These are phyloP conservation scores for Amanita pallidorosea DNA, from an alignment of 768 basidiomycete genomes.

Conservation along the genomic window DNA sequence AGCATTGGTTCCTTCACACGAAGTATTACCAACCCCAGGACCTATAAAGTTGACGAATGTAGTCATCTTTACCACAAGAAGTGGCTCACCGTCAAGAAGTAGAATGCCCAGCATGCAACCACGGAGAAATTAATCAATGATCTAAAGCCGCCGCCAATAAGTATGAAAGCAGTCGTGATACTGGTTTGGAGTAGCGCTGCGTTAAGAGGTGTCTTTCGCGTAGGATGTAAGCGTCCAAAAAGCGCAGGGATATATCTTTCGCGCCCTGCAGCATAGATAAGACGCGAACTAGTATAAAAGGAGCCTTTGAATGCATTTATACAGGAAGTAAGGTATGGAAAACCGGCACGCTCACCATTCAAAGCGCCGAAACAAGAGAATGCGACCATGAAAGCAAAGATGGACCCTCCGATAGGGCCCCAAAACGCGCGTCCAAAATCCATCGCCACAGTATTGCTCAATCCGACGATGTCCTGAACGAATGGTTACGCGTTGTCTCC, in stretches of 20 bases:
- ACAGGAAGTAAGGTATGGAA: neutral
- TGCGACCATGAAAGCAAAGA: constrained; percentile 88
- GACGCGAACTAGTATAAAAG: constrained; percentile 67
- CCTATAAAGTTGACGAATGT: constrained; percentile 28
- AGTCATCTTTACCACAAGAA: neutral
- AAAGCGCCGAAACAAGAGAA: constrained; percentile 93
- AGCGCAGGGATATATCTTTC: constrained; percentile 80
- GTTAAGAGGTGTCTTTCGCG: constrained; percentile 78
- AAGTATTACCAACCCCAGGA: constrained; percentile 79
- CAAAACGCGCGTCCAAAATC: constrained; percentile 88
- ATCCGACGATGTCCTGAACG: constrained; percentile 46
- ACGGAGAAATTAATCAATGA: constrained; percentile 85
- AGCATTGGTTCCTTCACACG: constrained; percentile 86
- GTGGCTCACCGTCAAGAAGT: constrained; percentile 63
- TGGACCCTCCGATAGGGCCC: constrained; percentile 74
- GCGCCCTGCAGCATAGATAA: constrained; percentile 83
- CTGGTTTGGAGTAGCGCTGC: constrained; percentile 72
- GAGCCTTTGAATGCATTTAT: constrained; percentile 31
- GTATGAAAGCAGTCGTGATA: constrained; percentile 69
- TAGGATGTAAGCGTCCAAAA: constrained; percentile 69
- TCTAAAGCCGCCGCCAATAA: constrained; percentile 83
- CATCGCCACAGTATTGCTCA: constrained; percentile 79
- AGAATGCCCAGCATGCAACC: constrained; percentile 80
- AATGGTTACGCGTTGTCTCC: neutral
- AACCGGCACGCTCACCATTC: constrained; percentile 43